Conservation (phyloP, 2,329 filamentous ascomycete genomes). For the Zopfia rhizophila region DNA sequence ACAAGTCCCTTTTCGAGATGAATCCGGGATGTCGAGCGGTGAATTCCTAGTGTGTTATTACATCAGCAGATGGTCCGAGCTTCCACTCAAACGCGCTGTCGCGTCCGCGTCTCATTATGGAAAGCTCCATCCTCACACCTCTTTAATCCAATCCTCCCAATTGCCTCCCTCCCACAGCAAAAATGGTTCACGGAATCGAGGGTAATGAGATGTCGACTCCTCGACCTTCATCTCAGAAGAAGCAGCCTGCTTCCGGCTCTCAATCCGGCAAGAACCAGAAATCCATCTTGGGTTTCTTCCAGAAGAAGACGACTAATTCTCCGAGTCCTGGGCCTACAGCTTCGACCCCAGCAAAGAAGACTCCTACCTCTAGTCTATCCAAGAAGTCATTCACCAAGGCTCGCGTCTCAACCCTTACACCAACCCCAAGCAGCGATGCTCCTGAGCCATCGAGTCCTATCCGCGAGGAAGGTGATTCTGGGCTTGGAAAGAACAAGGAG, state of each 20-base stretch:
- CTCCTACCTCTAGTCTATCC: slow-evolving; percentile 33
- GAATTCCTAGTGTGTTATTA: too few relatives aligned
- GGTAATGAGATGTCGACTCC: slow-evolving; percentile 60
- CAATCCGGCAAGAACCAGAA: slow-evolving; percentile 70
- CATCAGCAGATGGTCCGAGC: too few relatives aligned
- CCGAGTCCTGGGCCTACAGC: slow-evolving; percentile 52
- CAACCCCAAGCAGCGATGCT: slow-evolving; percentile 83
- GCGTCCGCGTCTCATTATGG: not conserved
- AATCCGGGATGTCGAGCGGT: too few relatives aligned
- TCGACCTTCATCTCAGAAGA: slow-evolving; percentile 55
- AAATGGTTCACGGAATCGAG: slow-evolving; percentile 58
- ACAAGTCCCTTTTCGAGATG: too few relatives aligned
- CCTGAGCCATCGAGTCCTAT: slow-evolving; percentile 74
- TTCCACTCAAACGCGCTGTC: too few relatives aligned
- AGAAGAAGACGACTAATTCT: slow-evolving; percentile 66
- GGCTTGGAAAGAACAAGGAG: slow-evolving; percentile 62
- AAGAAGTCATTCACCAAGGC: slow-evolving; percentile 49
- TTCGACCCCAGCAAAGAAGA: slow-evolving; percentile 38
- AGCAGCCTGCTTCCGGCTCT: slow-evolving; percentile 56
- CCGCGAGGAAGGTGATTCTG: slow-evolving; percentile 66
- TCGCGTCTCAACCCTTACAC: slow-evolving; percentile 67
- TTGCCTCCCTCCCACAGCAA: not conserved
- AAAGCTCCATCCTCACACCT: not conserved
- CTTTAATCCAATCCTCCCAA: slow-evolving; percentile 1
- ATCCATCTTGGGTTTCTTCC: slow-evolving; percentile 84